These are phyloP conservation scores for Epichloe baconii DNA, from an alignment of 2,329 filamentous ascomycete species.

Conservation along the genomic window DNA sequence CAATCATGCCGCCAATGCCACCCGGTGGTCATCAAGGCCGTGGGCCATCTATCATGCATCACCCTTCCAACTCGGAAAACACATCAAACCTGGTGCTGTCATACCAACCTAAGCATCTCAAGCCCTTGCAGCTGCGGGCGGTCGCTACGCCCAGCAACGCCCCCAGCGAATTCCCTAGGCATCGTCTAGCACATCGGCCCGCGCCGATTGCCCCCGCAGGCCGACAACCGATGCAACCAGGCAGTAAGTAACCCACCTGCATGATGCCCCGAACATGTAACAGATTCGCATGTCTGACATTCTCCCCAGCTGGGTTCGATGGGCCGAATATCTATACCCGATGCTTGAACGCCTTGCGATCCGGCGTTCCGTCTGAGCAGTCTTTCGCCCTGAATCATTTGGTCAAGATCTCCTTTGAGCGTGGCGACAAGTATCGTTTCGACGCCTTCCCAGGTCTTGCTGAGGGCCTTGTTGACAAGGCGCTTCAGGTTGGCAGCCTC, in stretches of 20 bases:
- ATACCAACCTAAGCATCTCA: slow-evolving; percentile 55
- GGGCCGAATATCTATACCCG: slow-evolving; percentile 87
- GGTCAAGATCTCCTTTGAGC: slow-evolving; percentile 88
- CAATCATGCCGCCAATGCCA: slow-evolving; percentile 18
- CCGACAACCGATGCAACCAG: slow-evolving; percentile 41
- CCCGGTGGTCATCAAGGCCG: slow-evolving; percentile 20
- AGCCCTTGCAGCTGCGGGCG: slow-evolving; percentile 54
- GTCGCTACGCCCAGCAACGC: slow-evolving; percentile 66
- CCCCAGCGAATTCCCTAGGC: slow-evolving; percentile 45
- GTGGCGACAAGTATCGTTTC: slow-evolving; percentile 91
- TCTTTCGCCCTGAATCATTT: slow-evolving; percentile 88
- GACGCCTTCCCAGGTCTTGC: slow-evolving; percentile 81
- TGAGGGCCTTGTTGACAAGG: slow-evolving; percentile 77
- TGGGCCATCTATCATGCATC: slow-evolving; percentile 33
- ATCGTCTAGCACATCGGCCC: slow-evolving; percentile 30
- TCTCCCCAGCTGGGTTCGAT: slow-evolving; percentile 41
- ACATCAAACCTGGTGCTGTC: slow-evolving; percentile 48
- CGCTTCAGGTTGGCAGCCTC: slow-evolving; percentile 61
- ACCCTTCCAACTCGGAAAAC: slow-evolving; percentile 41
- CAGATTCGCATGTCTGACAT: slow-evolving; percentile 5
- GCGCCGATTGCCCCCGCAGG: slow-evolving; percentile 14
- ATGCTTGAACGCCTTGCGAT: slow-evolving; percentile 72
- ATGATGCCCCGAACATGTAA: too few relatives aligned
- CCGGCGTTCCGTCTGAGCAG: slow-evolving; percentile 66
- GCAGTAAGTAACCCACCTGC: slow-evolving; percentile 35